These are phyloP conservation scores for Hymenoscyphus linearis DNA, from an alignment of 2,329 filamentous ascomycete species.

Conservation along the genomic window DNA sequence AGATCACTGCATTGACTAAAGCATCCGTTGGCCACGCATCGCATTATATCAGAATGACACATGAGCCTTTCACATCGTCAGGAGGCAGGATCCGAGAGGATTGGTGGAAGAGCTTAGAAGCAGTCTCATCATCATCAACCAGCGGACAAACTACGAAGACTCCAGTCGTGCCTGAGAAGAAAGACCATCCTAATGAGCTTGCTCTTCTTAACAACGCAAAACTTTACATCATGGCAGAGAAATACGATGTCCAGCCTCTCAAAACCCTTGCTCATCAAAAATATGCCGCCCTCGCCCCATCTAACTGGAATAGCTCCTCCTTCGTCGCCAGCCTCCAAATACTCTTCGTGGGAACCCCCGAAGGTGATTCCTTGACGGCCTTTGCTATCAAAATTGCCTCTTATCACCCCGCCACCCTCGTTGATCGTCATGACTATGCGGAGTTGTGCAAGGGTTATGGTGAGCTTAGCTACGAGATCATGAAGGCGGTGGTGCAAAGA, in stretches of 20 bases:
- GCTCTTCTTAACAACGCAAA: constrained; percentile 6
- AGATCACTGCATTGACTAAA: no score
- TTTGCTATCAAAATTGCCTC: background rate
- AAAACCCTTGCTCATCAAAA: constrained; percentile 8
- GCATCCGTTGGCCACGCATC: no score
- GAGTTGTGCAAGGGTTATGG: no score
- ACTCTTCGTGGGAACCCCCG: background rate
- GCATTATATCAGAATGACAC: no score
- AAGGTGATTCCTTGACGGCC: background rate
- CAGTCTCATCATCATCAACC: background rate
- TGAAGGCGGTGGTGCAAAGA: no score
- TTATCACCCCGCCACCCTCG: background rate
- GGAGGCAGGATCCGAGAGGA: no score
- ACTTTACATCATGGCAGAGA: constrained; percentile 13
- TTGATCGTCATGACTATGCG: no score
- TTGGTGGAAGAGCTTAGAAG: no score
- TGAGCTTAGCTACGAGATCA: no score
- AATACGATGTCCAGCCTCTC: constrained; percentile 12
- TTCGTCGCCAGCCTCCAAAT: background rate
- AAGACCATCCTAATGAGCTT: background rate
- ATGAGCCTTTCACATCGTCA: no score
- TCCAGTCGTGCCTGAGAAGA: background rate
- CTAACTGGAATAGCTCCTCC: background rate
- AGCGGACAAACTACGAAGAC: background rate
- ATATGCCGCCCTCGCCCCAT: background rate